Conservation (phyloP, 2,329 filamentous ascomycete species). For the Penicillium verrucosum region DNA sequence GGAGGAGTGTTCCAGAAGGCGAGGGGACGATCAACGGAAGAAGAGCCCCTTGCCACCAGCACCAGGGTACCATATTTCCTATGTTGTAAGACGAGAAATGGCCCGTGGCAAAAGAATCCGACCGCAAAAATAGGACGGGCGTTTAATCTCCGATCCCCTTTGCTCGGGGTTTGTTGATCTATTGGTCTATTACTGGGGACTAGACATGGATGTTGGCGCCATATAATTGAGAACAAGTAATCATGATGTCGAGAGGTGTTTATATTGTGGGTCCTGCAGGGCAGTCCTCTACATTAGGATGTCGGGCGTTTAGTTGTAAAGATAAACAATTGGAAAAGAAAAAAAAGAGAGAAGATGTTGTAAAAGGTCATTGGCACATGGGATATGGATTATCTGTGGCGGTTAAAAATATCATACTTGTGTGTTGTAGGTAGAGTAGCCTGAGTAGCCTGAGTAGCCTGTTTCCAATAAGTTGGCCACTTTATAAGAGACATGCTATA, state of each 20-base stretch:
- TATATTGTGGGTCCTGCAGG: slow-evolving; percentile 23
- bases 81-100: neutral
- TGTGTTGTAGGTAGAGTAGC: neutral
- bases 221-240: neutral
- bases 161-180: neutral
- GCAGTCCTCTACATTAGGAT: neutral
- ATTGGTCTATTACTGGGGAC: neutral
- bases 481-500: neutral
- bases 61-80: too few species aligned
- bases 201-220: neutral
- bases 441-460: neutral
- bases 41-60: neutral
- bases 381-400: slow-evolving; percentile 2
- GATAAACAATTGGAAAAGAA: neutral
- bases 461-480: slow-evolving; percentile 3
- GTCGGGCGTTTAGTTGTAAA: slow-evolving; percentile 1
- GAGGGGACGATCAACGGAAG: slow-evolving; percentile 1
- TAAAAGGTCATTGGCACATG: neutral
- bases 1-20: slow-evolving; percentile 8
- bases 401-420: neutral
- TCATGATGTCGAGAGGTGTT: slow-evolving; percentile 23
- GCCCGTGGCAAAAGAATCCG: slow-evolving; percentile 1
- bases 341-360: neutral
- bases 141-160: slow-evolving; percentile 3
- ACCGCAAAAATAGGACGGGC: neutral